Base-by-base conservation (phyloP, 1,139 yeast species). In the Schizosaccharomyces versatilis region DNA sequence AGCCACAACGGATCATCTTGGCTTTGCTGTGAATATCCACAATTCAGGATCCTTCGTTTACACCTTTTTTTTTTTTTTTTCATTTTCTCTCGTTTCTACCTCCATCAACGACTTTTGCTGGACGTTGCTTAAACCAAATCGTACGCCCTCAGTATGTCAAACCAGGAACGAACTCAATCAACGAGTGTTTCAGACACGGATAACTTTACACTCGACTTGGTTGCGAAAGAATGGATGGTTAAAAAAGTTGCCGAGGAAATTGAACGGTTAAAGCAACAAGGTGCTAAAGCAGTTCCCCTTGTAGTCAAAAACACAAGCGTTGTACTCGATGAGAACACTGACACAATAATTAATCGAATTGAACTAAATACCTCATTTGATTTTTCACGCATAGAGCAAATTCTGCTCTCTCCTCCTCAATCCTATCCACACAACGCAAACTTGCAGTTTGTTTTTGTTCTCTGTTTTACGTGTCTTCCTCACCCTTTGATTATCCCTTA, bases 401-500 rank as follows among this genome's bases (percentile, higher is more conserved):
- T 44, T 8, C 36, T 44, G 6, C 32, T 44, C 9, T 44, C 49
- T 10, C 38, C 49, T 7, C 14, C 15, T 24, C 49, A 44, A 32
- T 36, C 36, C 8, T 44, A 44, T 24, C 49, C 49, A 9, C 15
- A 44, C 14, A 14, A 44, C 32, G n/a, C 36, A 6, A 44, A 44
- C 32, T 12, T 44, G 7, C 19, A 10, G 32, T 44, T 44, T 44
- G 19, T 44, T 8, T 44, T 19, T n/a, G 19, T 44, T 32, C 38
- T 44, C 6, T 19, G 19, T 10, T 44, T 44, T 14, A 44, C 49
- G 32, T n/a, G 12, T 24, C 36, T 44, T 17, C 49, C 49, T 24
- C 49, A 44, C 36, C 49, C 49, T 15, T 10, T 44, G 49, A 10
- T 44, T 9, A 44, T 44, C 12, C 49, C 49, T 24, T 44, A 44